phyloP scores from a whole-genome alignment of 176 grass and related monocot species.

The Hordeum marinum region DNA sequence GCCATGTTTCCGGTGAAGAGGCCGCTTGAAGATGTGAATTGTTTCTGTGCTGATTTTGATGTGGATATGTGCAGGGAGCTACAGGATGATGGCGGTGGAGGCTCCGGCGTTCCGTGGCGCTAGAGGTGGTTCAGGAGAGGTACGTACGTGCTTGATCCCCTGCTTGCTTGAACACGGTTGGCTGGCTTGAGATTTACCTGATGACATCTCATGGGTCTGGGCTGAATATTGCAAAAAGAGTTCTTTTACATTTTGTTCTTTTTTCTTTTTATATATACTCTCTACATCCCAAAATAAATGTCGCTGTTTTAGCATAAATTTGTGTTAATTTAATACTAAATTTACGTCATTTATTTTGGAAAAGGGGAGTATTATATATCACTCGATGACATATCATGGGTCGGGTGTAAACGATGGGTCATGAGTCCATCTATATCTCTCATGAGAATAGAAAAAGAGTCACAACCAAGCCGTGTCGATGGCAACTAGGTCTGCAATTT shows the following conservation, averaged over 20 bases:
- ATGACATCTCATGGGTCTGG: too few species aligned
- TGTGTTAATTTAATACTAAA: too few species aligned
- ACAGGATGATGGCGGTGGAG: slow-evolving; percentile 4
- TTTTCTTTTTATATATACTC: too few species aligned
- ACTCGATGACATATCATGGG: background rate
- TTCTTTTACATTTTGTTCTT: background rate
- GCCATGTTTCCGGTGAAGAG: too few species aligned
- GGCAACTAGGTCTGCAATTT: background rate
- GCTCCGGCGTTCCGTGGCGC: background rate
- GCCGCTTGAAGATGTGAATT: background rate
- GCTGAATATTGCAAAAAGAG: too few species aligned
- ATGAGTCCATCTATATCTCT: background rate
- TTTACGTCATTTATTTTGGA: too few species aligned
- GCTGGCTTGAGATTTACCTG: background rate
- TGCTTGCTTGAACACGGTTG: background rate
- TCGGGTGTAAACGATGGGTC: background rate
- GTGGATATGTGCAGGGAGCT: slow-evolving; percentile 13
- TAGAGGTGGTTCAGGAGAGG: slow-evolving; percentile 2
- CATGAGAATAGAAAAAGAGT: background rate
- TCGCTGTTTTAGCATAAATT: too few species aligned
- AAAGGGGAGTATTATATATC: too few species aligned
- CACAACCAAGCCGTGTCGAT: background rate
- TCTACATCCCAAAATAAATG: too few species aligned
- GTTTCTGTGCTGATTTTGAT: background rate
- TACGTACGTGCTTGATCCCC: background rate